phyloP scores from a whole-genome alignment of 495 filamentous ascomycete genomes.

The Lasiosphaeris hirsuta region DNA sequence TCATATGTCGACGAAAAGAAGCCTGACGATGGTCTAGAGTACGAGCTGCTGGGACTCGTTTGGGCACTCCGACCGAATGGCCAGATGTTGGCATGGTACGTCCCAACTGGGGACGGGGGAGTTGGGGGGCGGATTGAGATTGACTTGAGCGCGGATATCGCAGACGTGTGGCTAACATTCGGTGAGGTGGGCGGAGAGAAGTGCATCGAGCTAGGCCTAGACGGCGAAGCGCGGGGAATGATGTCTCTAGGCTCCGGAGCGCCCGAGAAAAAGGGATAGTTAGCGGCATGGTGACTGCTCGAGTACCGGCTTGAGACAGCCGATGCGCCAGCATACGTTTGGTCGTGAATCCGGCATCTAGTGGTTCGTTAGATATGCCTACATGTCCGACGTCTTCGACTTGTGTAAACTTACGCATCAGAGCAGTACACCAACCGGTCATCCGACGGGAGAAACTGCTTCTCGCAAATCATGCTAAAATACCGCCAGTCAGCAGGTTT shows the following conservation, averaged over 20 bases:
- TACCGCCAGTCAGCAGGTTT: constrained; percentile 22
- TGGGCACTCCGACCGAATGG: constrained; percentile 44
- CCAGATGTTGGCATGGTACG: constrained; percentile 37
- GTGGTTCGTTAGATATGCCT: constrained; percentile 16
- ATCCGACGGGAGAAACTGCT: constrained; percentile 45
- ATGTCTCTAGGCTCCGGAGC: constrained; percentile 47
- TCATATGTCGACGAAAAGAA: constrained; percentile 48
- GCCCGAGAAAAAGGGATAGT: constrained; percentile 37
- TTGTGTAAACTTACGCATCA: constrained; percentile 38
- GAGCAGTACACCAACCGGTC: constrained; percentile 48
- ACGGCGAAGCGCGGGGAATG: constrained; percentile 50
- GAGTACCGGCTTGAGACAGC: constrained; percentile 24
- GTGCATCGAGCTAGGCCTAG: constrained; percentile 38
- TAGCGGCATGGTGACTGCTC: constrained; percentile 21
- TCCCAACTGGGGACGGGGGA: constrained; percentile 40
- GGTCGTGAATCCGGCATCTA: constrained; percentile 47
- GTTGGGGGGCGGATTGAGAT: constrained; percentile 44
- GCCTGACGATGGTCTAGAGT: constrained; percentile 34
- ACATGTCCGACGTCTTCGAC: no score
- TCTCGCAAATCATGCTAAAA: constrained; percentile 51
- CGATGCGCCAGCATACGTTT: constrained; percentile 29
- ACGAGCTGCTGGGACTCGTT: constrained; percentile 46
- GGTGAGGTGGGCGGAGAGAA: constrained; percentile 44
- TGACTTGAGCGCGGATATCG: constrained; percentile 45
- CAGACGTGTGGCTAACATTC: constrained; percentile 31